Base-by-base conservation (phyloP, 129 eudicot genomes). In the Mikania micrantha region DNA sequence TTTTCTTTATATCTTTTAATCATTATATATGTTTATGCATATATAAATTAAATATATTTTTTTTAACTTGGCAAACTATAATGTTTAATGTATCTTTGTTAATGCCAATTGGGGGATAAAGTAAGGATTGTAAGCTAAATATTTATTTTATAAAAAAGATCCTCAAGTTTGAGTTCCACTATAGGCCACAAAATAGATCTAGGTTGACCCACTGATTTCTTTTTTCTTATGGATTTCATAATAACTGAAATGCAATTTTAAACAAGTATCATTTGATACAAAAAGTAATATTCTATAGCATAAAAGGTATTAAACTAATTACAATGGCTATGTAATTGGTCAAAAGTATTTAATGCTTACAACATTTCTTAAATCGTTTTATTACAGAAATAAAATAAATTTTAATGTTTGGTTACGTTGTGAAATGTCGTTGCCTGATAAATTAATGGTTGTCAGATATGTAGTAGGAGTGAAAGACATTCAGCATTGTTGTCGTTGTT, bases 381-480 rank as follows among this genome's bases (percentile, higher is more conserved):
- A 24, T 56, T 56, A 13, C 49, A 0, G 15, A 4, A 22, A 11
- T 3, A 4, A 15, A 13, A 3, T 24, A 24, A 1, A 24, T 24
- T 54, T 24, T 52, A 52, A 52, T 52, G 4, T 52, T 10, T 52
- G 12, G 59, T 44, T n/a, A 44, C 4, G n/a, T 15, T n/a, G 50
- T 44, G 50, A 44, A 44, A n/a, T 44, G 50, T 4, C 60, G 29
- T 45, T 31, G 71, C 59, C 28, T 2, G 21, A 70, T 69, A 4
- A 34, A 70, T 54, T 69, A 69, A 61, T 45, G 64, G 61, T 65
- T 72, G 68, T 64, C 85, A 88, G 98, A 77, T 75, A 68, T 86
- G 95, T 53, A 72, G 47, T 66, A 88, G 81, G 84, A 74, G 76
- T n/a, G 86, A 84, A 58, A 86, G 81, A 62, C 74, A 73, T 66